phyloP scores from a whole-genome alignment of 179 eudicot species.

The Nepenthes alata region DNA sequence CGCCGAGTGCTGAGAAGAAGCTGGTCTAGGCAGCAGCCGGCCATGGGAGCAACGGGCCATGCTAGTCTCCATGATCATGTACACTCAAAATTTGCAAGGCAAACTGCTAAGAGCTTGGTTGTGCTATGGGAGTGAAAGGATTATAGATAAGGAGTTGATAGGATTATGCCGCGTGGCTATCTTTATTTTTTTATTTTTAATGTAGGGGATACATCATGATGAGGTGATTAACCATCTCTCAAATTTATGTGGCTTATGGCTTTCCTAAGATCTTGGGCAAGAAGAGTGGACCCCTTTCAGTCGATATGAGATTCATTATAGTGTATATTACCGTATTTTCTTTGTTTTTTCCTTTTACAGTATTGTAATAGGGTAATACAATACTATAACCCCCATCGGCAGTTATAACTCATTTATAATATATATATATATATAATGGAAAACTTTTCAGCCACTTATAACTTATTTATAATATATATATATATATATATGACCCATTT shows the following conservation, averaged over 20 bases:
- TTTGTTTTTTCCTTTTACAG: no score
- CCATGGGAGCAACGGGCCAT: constrained; percentile 67
- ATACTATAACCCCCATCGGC: no score
- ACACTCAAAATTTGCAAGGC: background rate
- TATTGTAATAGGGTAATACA: no score
- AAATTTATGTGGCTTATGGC: constrained; percentile 27
- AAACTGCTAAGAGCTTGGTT: background rate
- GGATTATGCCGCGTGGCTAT: constrained; percentile 45
- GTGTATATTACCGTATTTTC: no score
- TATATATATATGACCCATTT: no score
- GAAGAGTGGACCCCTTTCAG: no score
- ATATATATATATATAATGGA: no score
- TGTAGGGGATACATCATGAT: constrained; percentile 5
- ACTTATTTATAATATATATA: no score
- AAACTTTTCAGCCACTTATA: no score
- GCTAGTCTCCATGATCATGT: constrained; percentile 49
- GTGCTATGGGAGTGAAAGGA: background rate
- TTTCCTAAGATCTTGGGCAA: background rate
- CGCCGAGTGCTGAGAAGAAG: constrained; percentile 47
- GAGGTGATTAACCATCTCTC: constrained; percentile 31
- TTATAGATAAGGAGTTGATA: constrained; percentile 46
- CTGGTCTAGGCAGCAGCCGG: constrained; percentile 38
- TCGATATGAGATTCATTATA: no score
- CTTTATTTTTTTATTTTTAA: no score
- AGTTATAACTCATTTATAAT: no score